Conservation (phyloP, 495 filamentous ascomycete species). For the Sordaria brevicollis region DNA sequence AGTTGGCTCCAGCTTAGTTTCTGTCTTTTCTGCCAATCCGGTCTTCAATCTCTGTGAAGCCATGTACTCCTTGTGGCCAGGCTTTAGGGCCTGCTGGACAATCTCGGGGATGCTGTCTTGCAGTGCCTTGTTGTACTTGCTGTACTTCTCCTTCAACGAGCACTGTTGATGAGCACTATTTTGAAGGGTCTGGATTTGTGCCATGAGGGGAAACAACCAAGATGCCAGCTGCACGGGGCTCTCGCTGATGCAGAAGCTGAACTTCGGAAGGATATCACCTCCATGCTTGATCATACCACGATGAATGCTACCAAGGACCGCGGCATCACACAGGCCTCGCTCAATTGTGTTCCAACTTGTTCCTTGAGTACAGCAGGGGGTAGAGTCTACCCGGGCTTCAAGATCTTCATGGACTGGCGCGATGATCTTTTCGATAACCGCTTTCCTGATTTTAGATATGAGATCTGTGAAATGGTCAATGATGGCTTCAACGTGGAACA, state of each 20-base stretch:
- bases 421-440: neutral
- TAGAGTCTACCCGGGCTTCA: neutral
- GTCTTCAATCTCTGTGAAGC: neutral
- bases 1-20: neutral
- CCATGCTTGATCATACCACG: neutral
- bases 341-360: neutral
- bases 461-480: neutral
- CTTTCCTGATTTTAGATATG: neutral
- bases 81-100: neutral
- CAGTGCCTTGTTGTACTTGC: neutral
- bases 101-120: neutral
- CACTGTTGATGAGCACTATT: neutral
- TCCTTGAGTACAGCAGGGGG: neutral
- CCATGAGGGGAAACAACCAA: neutral
- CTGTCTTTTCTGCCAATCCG: neutral
- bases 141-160: neutral
- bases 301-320: neutral
- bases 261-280: neutral
- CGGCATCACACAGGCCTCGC: neutral
- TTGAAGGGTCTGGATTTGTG: neutral
- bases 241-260: neutral
- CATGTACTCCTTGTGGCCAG: neutral
- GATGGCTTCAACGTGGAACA: neutral
- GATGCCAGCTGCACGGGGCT: neutral
- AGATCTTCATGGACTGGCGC: neutral